Conservation (phyloP, 1,139 yeast genomes). For the Blastobotrys elegans region DNA sequence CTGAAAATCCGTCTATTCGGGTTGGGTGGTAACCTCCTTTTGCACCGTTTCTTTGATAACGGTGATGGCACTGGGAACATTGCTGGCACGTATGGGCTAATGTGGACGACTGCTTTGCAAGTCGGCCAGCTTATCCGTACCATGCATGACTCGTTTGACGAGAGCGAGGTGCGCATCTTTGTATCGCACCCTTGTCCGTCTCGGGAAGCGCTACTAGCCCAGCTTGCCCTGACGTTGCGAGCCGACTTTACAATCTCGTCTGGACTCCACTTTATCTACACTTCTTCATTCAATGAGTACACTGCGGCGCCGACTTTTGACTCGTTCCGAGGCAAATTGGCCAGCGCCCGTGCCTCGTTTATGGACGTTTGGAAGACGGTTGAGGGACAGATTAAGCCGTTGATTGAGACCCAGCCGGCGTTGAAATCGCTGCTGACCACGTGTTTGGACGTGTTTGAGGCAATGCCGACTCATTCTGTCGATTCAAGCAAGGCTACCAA, state of each 20-base stretch:
- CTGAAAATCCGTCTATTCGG: slow-evolving; percentile 57
- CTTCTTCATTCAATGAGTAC: slow-evolving; percentile 66
- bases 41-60: slow-evolving; percentile 64
- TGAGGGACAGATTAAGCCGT: slow-evolving; percentile 45
- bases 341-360: slow-evolving; percentile 56
- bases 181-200: slow-evolving; percentile 65
- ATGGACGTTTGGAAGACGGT: slow-evolving; percentile 63
- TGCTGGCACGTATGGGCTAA: slow-evolving; percentile 68
- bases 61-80: slow-evolving; percentile 46
- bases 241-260: slow-evolving; percentile 71
- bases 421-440: slow-evolving; percentile 42
- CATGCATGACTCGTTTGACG: slow-evolving; percentile 38
- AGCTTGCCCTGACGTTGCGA: slow-evolving; percentile 59
- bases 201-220: slow-evolving; percentile 63
- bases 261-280: slow-evolving; percentile 67
- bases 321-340: slow-evolving; percentile 45
- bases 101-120: slow-evolving; percentile 71
- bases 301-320: slow-evolving; percentile 61
- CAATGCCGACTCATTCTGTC: slow-evolving; percentile 51
- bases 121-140: slow-evolving; percentile 58
- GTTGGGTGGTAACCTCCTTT: slow-evolving; percentile 64
- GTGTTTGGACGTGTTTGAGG: slow-evolving; percentile 59
- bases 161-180: slow-evolving; percentile 52
- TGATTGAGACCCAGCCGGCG: slow-evolving; percentile 34
- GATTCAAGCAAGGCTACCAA: slow-evolving; percentile 30